Evolutionary conservation across 306 rosid genomes (phyloP).

Genomic region (Dalbergia oliveri): DNA sequence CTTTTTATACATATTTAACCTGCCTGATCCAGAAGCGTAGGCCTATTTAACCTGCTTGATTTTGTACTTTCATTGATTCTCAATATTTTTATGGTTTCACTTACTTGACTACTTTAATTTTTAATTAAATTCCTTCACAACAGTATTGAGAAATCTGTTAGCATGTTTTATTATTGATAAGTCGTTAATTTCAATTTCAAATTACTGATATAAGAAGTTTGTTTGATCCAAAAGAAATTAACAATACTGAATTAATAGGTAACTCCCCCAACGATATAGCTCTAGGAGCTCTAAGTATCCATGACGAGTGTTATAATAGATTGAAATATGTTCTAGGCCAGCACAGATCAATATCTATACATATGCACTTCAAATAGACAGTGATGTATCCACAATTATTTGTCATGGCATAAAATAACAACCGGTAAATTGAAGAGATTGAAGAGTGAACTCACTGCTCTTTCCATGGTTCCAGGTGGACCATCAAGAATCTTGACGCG

Average conservation of each 20-base stretch:
- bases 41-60: slow-evolving; percentile 29
- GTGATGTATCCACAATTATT: neutral
- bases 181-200: slow-evolving; percentile 31
- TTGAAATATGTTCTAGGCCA: neutral
- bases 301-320: neutral
- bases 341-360: neutral
- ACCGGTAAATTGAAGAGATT: neutral
- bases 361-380: slow-evolving; percentile 20
- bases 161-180: slow-evolving; percentile 28
- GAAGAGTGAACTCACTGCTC: slow-evolving; percentile 76
- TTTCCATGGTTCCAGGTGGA: slow-evolving; percentile 85
- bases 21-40: neutral
- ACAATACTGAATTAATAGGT: neutral
- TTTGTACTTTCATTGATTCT: slow-evolving; percentile 29
- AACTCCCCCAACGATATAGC: slow-evolving; percentile 12
- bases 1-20: slow-evolving; percentile 46
- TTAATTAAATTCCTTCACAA: neutral
- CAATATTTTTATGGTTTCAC: slow-evolving; percentile 25
- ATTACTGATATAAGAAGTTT: slow-evolving; percentile 18
- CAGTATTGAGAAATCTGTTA: slow-evolving; percentile 27
- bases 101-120: slow-evolving; percentile 21
- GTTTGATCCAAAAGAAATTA: slow-evolving; percentile 37
- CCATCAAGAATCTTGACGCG: slow-evolving; percentile 85
- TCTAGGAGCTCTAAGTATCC: slow-evolving; percentile 9
- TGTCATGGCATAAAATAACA: neutral